Base-by-base conservation (phyloP, 352 stramenopile species). In the Phytophthora fragariae region DNA sequence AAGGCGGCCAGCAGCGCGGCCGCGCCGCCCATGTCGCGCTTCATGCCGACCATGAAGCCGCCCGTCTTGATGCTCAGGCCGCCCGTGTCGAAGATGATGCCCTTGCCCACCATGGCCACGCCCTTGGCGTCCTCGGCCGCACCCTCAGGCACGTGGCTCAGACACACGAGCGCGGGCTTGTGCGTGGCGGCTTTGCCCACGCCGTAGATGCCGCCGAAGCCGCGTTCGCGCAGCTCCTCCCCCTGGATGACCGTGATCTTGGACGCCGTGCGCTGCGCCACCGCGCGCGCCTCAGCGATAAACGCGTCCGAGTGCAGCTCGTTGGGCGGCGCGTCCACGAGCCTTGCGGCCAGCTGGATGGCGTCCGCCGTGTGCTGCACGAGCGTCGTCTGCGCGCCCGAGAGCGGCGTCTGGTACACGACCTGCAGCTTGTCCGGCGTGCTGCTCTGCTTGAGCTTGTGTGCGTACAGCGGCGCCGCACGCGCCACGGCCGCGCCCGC, bases 51-150 rank as follows among this genome's bases (percentile, higher is more conserved):
- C 93, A 98, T 98, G 69, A 80, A 77, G 35, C 83, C 84, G 24
- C 82, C 80, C 24, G 82, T 94, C 86, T 99, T 99, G 78, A 99
- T 92, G 46, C 86, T 96, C 5, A 99, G 83, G 60, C 97, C 97
- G 56, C 96, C 97, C 27, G 97, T 99, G 84, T 99, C 97, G 77
- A 99, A 99, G 12, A 99, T 88, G 78, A 99, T 99, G 35, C 96
- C 96, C 78, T 99, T 99, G 63, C 96, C 96, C 19, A 99, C 94
- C 53, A 99, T 80, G 10, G 82, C 87, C 2, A 94, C 76, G 57
- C 93, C 80, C 69, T 87, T 82, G 33, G 70, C 73, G n/a, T 73
- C 67, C 2, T 69, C 58, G 2, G 54, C 37, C 19, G 39, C 60
- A 14, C 74, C 76, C 5, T 67, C 60, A 0, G 88, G 90, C 73